phyloP scores from a whole-genome alignment of 768 basidiomycete genomes.

The Russula compacta region DNA sequence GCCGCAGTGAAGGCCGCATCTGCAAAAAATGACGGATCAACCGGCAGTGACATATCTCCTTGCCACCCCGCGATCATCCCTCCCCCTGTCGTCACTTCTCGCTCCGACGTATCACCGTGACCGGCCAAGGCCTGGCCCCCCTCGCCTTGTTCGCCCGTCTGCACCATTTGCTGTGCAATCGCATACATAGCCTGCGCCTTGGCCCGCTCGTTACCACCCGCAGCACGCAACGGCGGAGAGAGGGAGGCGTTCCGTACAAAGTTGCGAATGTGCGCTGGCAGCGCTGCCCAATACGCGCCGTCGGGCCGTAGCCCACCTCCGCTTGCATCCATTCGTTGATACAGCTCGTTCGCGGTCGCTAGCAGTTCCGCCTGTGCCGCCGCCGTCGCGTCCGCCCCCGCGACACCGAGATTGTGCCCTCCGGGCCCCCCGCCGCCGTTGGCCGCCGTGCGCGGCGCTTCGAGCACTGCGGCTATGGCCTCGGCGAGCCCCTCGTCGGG shows the following conservation, averaged over 20 bases:
- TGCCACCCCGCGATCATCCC: slow-evolving; percentile 32
- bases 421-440: not conserved
- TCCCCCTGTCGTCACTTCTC: slow-evolving; percentile 25
- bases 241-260: slow-evolving; percentile 44
- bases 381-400: slow-evolving; percentile 14
- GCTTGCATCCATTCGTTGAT: slow-evolving; percentile 26
- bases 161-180: slow-evolving; percentile 59
- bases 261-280: slow-evolving; percentile 58
- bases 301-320: slow-evolving; percentile 31
- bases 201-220: slow-evolving; percentile 29
- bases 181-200: slow-evolving; percentile 59
- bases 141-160: slow-evolving; percentile 30
- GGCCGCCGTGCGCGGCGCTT: slow-evolving; percentile 5
- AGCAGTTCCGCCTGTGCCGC: slow-evolving; percentile 33
- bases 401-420: not conserved
- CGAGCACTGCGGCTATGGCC: slow-evolving; percentile 19
- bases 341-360: slow-evolving; percentile 42
- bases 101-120: slow-evolving; percentile 22
- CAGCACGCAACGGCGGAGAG: slow-evolving; percentile 23
- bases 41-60: slow-evolving; percentile 34
- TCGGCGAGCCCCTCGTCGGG: slow-evolving; percentile 19
- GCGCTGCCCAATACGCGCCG: slow-evolving; percentile 61
- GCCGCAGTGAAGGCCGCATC: slow-evolving; percentile 45
- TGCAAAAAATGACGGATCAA: slow-evolving; percentile 45
- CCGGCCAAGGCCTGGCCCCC: slow-evolving; percentile 20